Conservation (phyloP, 371 early-diverging fungal genomes). For the Mortierella sp. region DNA sequence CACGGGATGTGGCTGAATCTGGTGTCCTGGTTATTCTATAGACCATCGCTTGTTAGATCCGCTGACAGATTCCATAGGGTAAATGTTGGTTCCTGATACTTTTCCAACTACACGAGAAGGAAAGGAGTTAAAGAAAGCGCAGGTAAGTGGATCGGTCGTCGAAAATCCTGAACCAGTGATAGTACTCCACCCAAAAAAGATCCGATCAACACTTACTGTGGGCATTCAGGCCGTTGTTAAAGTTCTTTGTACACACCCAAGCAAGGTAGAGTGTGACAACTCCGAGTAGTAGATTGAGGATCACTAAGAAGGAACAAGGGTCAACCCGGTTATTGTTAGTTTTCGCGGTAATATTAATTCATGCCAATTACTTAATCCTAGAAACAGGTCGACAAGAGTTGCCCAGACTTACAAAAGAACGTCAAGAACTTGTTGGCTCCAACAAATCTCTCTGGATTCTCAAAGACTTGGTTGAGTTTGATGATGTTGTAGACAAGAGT, state of each 20-base stretch:
- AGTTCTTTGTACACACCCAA: conserved; percentile 81
- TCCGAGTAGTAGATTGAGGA: conserved; percentile 74
- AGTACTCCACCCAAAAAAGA: too few relatives aligned
- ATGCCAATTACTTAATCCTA: too few relatives aligned
- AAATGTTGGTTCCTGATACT: conserved; percentile 55
- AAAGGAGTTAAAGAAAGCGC: too few relatives aligned
- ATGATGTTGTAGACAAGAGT: conserved; percentile 53
- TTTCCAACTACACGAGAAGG: conserved; percentile 37
- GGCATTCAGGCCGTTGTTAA: conserved; percentile 85
- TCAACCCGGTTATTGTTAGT: neutral
- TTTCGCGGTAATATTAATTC: neutral
- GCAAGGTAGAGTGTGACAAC: conserved; percentile 55
- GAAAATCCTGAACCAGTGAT: too few relatives aligned
- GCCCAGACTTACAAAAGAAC: conserved; percentile 46
- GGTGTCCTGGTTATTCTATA: conserved; percentile 32
- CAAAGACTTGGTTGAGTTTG: conserved; percentile 53
- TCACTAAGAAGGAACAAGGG: conserved; percentile 58
- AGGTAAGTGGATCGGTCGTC: too few relatives aligned
- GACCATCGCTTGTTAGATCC: conserved; percentile 49
- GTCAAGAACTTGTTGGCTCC: conserved; percentile 55
- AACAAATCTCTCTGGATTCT: conserved; percentile 17
- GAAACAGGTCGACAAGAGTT: neutral
- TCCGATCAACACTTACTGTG: conserved; percentile 48
- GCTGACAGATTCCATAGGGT: conserved; percentile 51
- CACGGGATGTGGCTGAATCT: neutral